Evolutionary conservation across 2,329 filamentous ascomycete species (phyloP).

Genomic region (Dothideomycetes sp.): DNA sequence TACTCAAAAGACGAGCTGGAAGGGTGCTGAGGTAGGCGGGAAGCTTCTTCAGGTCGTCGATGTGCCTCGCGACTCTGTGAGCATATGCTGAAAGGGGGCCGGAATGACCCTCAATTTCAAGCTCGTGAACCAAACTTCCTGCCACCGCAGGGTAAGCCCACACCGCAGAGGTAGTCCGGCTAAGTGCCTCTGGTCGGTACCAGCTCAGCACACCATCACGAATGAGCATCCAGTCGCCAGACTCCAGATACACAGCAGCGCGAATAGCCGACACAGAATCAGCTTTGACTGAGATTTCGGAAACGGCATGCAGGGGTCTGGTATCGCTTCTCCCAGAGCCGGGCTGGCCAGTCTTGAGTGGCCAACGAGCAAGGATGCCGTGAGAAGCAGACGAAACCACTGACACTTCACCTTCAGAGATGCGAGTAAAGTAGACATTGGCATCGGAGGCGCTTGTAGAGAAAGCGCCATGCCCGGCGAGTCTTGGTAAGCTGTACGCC

Average conservation of each 20-base stretch:
- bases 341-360: constrained; percentile 35
- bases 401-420: constrained; percentile 62
- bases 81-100: constrained; percentile 74
- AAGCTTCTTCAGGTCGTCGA: constrained; percentile 65
- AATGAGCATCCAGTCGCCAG: constrained; percentile 70
- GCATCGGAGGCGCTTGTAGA: constrained; percentile 66
- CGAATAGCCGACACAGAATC: constrained; percentile 63
- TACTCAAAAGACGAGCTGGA: constrained; percentile 54
- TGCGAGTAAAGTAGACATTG: constrained; percentile 80
- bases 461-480: constrained; percentile 62
- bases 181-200: constrained; percentile 71
- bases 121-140: constrained; percentile 61
- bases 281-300: constrained; percentile 69
- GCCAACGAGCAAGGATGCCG: constrained; percentile 65
- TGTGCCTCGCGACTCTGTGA: constrained; percentile 73
- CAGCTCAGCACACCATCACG: constrained; percentile 73
- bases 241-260: constrained; percentile 54
- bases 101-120: constrained; percentile 78
- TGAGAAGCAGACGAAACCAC: constrained; percentile 69
- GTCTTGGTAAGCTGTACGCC: constrained; percentile 66
- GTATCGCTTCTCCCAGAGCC: constrained; percentile 12
- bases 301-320: constrained; percentile 54
- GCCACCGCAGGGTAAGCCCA: constrained; percentile 61
- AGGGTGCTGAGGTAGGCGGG: constrained; percentile 62
- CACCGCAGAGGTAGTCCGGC: constrained; percentile 65